Evolutionary conservation across 164 flowering plant genomes (phyloP).

Genomic region (Tetrastigma voinierianum): DNA sequence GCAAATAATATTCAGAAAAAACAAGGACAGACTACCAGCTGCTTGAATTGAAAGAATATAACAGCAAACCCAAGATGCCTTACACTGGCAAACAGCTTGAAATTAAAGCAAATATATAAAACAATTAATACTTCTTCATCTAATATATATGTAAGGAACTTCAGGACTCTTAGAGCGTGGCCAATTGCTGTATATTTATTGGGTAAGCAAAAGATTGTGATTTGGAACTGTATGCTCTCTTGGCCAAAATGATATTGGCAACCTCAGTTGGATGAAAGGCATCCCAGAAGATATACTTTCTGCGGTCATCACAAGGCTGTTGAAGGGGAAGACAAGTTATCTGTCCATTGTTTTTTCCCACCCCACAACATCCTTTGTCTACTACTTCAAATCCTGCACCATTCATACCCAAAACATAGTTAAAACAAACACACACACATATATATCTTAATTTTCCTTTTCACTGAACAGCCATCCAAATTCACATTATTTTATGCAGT

Average conservation of each 20-base stretch:
- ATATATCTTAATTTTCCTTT: not conserved
- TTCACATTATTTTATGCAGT: too few species aligned
- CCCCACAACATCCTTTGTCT: slow-evolving; percentile 89
- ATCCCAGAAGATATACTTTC: slow-evolving; percentile 79
- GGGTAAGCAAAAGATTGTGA: slow-evolving; percentile 45
- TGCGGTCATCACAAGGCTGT: slow-evolving; percentile 58
- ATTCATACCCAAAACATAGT: not conserved
- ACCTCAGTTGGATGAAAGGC: slow-evolving; percentile 80
- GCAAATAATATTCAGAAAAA: too few species aligned
- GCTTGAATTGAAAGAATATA: too few species aligned
- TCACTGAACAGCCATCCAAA: too few species aligned
- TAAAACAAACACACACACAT: not conserved
- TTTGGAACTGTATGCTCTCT: slow-evolving; percentile 33
- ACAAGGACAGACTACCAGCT: too few species aligned
- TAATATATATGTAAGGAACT: not conserved
- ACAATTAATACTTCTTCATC: not conserved
- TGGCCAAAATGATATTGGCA: slow-evolving; percentile 56
- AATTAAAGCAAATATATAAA: too few species aligned
- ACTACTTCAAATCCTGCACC: slow-evolving; percentile 70
- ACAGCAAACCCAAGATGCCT: too few species aligned
- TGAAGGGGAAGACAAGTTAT: slow-evolving; percentile 90
- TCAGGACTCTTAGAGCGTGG: slow-evolving; percentile 27
- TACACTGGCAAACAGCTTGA: too few species aligned
- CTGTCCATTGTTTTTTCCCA: slow-evolving; percentile 88
- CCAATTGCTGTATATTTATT: slow-evolving; percentile 56